Conservation (phyloP, 352 stramenopile species). For the Globisporangium spinosum region DNA sequence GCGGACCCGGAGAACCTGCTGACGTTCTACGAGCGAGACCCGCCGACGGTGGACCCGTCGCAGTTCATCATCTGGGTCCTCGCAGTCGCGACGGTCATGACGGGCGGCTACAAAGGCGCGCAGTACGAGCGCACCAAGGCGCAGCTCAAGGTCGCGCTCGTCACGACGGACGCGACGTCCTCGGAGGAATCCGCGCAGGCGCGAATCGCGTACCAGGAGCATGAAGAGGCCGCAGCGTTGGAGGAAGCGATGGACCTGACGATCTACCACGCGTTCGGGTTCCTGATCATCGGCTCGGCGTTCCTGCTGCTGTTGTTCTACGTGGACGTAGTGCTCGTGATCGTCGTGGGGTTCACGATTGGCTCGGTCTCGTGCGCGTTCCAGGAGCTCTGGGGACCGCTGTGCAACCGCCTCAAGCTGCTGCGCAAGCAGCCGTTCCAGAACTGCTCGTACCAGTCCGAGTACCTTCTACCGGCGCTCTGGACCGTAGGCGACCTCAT, state of each 20-base stretch:
- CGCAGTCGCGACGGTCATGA: constrained; percentile 67
- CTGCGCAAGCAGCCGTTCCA: constrained; percentile 33
- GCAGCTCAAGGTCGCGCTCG: constrained; percentile 46
- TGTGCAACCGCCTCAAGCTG: constrained; percentile 43
- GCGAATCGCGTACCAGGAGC: constrained; percentile 47
- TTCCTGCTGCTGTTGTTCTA: constrained; percentile 92
- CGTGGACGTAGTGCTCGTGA: constrained; percentile 70
- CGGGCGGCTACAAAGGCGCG: constrained; percentile 69
- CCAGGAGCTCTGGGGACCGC: constrained; percentile 53
- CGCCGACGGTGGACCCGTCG: constrained; percentile 53
- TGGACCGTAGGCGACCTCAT: constrained; percentile 88
- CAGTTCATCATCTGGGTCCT: constrained; percentile 76
- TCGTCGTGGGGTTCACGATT: constrained; percentile 69
- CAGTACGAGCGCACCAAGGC: constrained; percentile 62
- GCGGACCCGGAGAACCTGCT: constrained; percentile 20
- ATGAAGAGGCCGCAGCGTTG: constrained; percentile 36
- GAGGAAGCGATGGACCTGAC: constrained; percentile 88
- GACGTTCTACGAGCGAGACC: constrained; percentile 62
- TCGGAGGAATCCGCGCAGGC: constrained; percentile 47
- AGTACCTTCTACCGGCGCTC: constrained; percentile 48
- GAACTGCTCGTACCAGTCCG: constrained; percentile 41
- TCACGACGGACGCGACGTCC: constrained; percentile 45
- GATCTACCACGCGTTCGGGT: constrained; percentile 83
- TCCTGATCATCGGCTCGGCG: constrained; percentile 88
- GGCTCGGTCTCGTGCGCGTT: constrained; percentile 52